Evolutionary conservation across 805 yeast genomes (phyloP), one percentile per base, ranked within the genome.

Genomic region (Schwanniomyces pseudopolymorphus): DNA sequence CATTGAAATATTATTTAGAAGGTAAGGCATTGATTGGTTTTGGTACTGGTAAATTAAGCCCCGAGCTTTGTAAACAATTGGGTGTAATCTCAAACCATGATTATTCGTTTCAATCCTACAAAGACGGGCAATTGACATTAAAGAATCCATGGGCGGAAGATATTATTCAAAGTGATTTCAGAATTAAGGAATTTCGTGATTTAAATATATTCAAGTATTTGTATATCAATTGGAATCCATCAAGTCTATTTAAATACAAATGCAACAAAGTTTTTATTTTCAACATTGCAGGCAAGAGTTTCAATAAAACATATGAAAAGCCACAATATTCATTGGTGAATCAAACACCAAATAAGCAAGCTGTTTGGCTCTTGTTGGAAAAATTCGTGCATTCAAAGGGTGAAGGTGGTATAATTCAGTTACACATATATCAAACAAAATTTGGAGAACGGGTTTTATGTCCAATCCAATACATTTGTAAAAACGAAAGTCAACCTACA

Each of bases 211-310:
- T 72, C 48, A 62, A 65, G 21, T 87, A 81, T 58, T 48, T 87
- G 2, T 89, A 88, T 58, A 47, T 88, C 33, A 87, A 83, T 58
- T 86, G 95, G 92, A 71, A 80, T 47, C 76, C 81, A 0, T 24
- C 40, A 0, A 25, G 31, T 5, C 44, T 57, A 11, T 63, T 59
- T 45, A 51, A 52, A 33, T 57, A 59, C 20, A 51, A 53, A 1
- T 69, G 66, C 48, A 50, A 48, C 7, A 46, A 54, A 40, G 61
- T 58, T 13, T 72, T 64, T 36, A 51, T 69, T 8, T 49, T 39
- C 33, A 25, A 43, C 33, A 21, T 19, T 10, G 40, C 17, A 7
- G 41, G 16, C 13, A 13, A 24, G n/a, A 24, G 22, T 8, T 28
- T 14, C 14, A 49, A 22, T 17, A 47, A 44, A 33, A 41, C 67